Evolutionary conservation across 257 asterid species (phyloP), one percentile per base, ranked within the genome.

Genomic region (Nicotiana attenuata): DNA sequence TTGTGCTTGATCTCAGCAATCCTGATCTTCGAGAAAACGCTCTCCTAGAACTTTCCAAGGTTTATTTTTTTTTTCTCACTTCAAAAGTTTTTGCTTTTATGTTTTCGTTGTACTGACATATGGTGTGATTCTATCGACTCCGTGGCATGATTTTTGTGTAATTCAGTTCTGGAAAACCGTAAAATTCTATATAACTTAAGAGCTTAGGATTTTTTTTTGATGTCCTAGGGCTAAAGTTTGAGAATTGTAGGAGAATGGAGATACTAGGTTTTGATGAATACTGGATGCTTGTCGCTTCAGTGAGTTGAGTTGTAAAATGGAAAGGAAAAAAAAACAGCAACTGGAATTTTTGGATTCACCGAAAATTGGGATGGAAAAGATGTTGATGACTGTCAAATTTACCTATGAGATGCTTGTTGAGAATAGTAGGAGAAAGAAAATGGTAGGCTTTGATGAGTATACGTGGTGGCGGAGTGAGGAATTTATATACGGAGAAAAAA

Each of bases 41-140:
- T 28, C 87, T 88, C 35, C 63, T 45, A 31, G 47, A 85, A 76
- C 87, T 88, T 61, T 65, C 73, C 14, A 35, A 15, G 90, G 88
- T 85, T 56, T 38, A 50, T 35, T 16, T 22, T 14, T 1, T 68
- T 29, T 41, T 10, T 38, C 31, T 38, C 31, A 19, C 19, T 38
- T 67, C 3, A 67, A 3, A 67, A 8, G 47, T 41, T 7, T 33
- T 33, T 67, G 10, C 22, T 19, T 67, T 31, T 15, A 8, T 66
- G 50, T 66, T 31, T 41, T 11, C n/a, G 19, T 1, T 68, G 11
- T 19, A 67, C 6, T 16, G 5, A 16, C 35, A 4, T 13, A 53
- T 15, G 20, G 59, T 5, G 59, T 53, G 7, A 15, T 53, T 53
- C 4, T 17, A 67, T 19, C 13, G 53, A 33, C 4, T 67, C 52